Evolutionary conservation across 192 early-diverging fungal genomes (phyloP), one percentile per base, ranked within the genome.

Genomic region (Gamsiella multidivaricata): DNA sequence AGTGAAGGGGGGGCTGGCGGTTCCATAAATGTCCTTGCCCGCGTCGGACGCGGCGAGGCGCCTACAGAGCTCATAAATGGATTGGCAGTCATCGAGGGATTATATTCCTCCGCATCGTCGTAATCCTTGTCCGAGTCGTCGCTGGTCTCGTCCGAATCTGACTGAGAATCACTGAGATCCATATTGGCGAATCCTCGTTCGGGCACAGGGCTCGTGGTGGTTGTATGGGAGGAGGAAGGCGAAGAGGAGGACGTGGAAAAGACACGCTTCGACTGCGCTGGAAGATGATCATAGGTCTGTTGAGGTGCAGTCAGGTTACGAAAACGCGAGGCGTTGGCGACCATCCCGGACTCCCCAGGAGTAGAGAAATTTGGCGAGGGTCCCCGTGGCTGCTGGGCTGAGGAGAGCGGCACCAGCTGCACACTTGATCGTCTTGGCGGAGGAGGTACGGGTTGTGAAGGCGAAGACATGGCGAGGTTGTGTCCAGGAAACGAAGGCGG

Each of bases 121-220:
- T 81, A 78, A 3, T 78, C 70, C 57, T 55, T 69, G 31, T 69
- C 70, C 29, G 80, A 73, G 36, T 80, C 78, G 33, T 80, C 78
- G 37, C 78, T 78, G 8, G 74, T 78, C 58, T 43, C 74, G 31
- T 78, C 74, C 14, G 66, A 69, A 37, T 78, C 74, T 33, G 74
- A 69, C 33, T 78, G 74, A 28, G 65, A 69, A 32, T 78, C 74
- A 23, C 74, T 78, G 33, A 78, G 32, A 14, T 78, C 74, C 54
- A 69, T 68, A 20, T 55, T 60, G 34, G 74, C 65, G 32, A 69
- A 52, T 33, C 74, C 74, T 51, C 66, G 65, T 28, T 78, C 74
- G 8, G 80, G 55, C 0, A 34, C 41, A 43, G 63, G 65, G 29
- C 69, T 70, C 42, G 80, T 74, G 50, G 65, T 36, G 15, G 37